Percentiles rank a stretch among this genome's conserved stretches.
Evolutionary conservation across 257 asterid species (phyloP).

Genomic region (Mitragyna speciosa): DNA sequence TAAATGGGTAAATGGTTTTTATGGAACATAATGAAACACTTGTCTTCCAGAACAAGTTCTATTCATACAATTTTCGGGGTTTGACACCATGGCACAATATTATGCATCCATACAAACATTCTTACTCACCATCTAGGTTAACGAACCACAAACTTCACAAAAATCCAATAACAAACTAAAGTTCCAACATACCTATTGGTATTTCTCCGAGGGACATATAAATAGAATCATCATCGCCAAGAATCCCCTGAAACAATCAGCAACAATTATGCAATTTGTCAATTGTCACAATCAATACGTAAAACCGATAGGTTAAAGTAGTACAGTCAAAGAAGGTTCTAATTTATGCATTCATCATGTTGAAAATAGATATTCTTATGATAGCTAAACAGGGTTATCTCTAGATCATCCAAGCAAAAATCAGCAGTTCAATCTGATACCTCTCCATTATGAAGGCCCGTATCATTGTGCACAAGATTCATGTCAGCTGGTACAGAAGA

Average conservation of each 20-base stretch:
- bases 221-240: slow-evolving; percentile 90
- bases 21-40: background rate
- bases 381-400: background rate
- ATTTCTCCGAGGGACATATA: slow-evolving; percentile 92
- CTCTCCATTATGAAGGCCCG: slow-evolving; percentile 77
- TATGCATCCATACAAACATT: background rate
- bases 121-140: background rate
- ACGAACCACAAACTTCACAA: slow-evolving; percentile 5
- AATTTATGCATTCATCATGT: slow-evolving; percentile 10
- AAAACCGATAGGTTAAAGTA: background rate
- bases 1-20: background rate
- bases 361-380: slow-evolving; percentile 6
- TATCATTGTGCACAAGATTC: slow-evolving; percentile 65
- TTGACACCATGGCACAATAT: slow-evolving; percentile 1
- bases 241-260: slow-evolving; percentile 72
- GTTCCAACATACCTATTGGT: slow-evolving; percentile 69
- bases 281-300: background rate
- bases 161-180: slow-evolving; percentile 11
- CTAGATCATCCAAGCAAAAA: slow-evolving; percentile 10
- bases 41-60: background rate
- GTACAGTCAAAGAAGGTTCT: background rate
- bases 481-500: slow-evolving; percentile 65
- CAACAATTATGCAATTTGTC: slow-evolving; percentile 7
- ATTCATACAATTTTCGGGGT: background rate
- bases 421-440: slow-evolving; percentile 37